Evolutionary conservation across 163 green algal genomes (phyloP).

Genomic region (Coccomyxa subellipsoidea): DNA sequence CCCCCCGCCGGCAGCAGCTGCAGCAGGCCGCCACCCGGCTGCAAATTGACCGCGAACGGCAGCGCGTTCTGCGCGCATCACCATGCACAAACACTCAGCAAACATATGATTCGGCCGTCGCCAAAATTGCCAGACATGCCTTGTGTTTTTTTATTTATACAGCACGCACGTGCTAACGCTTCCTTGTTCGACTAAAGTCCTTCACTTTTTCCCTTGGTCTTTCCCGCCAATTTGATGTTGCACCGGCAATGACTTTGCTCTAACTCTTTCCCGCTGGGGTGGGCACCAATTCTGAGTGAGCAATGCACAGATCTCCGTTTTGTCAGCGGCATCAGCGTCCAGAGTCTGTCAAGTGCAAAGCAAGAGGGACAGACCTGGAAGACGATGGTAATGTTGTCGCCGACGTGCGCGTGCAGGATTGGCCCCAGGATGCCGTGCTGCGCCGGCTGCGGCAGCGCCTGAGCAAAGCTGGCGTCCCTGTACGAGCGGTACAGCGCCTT

Average conservation of each 20-base stretch:
- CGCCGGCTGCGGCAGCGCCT: conserved; percentile 12
- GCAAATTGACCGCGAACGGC: conserved; percentile 34
- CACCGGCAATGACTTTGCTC: no score
- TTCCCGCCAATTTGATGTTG: no score
- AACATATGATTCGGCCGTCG: no score
- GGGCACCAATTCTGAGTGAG: no score
- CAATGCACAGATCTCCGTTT: no score
- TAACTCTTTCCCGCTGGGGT: no score
- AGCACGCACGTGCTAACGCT: background rate
- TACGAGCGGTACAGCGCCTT: conserved; percentile 68
- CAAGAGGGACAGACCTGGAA: conserved; percentile 14
- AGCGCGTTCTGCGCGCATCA: conserved; percentile 29
- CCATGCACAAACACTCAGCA: background rate
- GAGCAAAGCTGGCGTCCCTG: conserved; percentile 64
- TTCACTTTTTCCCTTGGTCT: no score
- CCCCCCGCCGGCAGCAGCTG: conserved; percentile 7
- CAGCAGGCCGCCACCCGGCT: conserved; percentile 31
- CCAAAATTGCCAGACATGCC: no score
- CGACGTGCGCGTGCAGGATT: conserved; percentile 26
- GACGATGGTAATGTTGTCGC: conserved; percentile 33
- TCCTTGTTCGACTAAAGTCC: no score
- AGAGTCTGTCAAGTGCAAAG: no score
- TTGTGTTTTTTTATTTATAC: no score
- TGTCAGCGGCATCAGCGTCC: no score
- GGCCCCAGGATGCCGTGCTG: conserved; percentile 38